Evolutionary conservation across 345 rosid genomes (phyloP).

Genomic region (Viola odorata): DNA sequence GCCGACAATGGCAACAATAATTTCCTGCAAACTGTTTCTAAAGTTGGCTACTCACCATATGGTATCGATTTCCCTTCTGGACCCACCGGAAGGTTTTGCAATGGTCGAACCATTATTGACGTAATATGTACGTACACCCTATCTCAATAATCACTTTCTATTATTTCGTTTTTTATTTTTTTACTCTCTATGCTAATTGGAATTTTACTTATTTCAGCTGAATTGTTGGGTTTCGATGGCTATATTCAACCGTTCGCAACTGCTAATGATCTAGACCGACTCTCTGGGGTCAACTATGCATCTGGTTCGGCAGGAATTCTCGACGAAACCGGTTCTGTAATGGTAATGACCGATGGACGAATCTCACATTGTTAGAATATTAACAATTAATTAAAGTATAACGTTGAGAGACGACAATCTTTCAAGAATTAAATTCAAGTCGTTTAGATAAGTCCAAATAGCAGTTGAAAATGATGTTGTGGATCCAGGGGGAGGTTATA

Average conservation of each 20-base stretch:
- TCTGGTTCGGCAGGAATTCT: constrained; percentile 17
- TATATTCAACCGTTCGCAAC: constrained; percentile 7
- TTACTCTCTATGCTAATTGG: too few species aligned
- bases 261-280: constrained; percentile 3
- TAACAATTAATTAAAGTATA: too few species aligned
- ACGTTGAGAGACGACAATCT: too few species aligned
- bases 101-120: constrained; percentile 5
- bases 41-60: constrained; percentile 13
- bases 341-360: too few species aligned
- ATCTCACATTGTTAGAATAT: too few species aligned
- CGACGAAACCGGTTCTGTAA: constrained; percentile 10
- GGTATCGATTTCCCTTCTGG: constrained; percentile 15
- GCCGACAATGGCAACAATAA: constrained; percentile 17
- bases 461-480: background rate
- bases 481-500: background rate
- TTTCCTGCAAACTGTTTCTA: background rate
- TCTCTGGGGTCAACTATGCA: constrained; percentile 15
- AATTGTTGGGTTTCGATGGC: constrained; percentile 14
- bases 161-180: too few species aligned
- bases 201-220: constrained; percentile 1
- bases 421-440: too few species aligned
- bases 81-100: constrained; percentile 15
- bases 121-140: background rate
- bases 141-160: background rate
- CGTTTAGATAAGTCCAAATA: too few species aligned